A percentile compares a stretch with the other conserved stretches of the same genome.
Evolutionary conservation across 2,329 filamentous ascomycete genomes (phyloP).

Genomic region (Anthostomella pinea): DNA sequence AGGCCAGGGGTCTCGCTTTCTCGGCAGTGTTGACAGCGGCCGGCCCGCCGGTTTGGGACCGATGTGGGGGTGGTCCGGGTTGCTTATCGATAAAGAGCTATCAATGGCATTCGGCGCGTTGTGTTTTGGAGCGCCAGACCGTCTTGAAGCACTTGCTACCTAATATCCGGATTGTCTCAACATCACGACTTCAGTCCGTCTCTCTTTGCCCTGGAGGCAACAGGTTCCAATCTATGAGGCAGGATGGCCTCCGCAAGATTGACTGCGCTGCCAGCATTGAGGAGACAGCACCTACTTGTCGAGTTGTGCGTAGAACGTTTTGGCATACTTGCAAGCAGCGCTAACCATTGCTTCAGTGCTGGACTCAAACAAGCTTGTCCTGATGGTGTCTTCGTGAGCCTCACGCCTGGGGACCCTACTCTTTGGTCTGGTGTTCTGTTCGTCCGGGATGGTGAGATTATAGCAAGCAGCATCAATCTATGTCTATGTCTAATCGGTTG

Average conservation of each 20-base stretch:
- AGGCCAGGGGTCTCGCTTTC: too few relatives aligned
- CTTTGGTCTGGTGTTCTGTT: conserved; percentile 92
- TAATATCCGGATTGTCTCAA: conserved; percentile 16
- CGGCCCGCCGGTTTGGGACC: too few relatives aligned
- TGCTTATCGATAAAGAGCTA: conserved; percentile 1
- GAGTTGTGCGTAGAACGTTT: conserved; percentile 65
- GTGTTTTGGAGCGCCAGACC: too few relatives aligned
- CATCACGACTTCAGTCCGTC: conserved; percentile 2
- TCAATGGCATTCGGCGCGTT: too few relatives aligned
- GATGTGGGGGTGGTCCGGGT: too few relatives aligned
- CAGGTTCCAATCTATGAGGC: conserved; percentile 7
- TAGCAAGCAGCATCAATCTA: conserved; percentile 6
- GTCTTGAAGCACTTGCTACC: conserved; percentile 12
- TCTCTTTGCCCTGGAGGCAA: conserved; percentile 9
- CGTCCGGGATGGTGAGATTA: conserved; percentile 70
- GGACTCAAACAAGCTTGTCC: conserved; percentile 80
- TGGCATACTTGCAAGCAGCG: conserved; percentile 3
- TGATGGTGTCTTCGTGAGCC: conserved; percentile 80
- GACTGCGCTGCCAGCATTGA: conserved; percentile 52
- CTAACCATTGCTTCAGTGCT: conserved; percentile 52
- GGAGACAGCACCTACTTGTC: conserved; percentile 72
- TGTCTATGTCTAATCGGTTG: conserved; percentile 16
- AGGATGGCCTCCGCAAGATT: conserved; percentile 46
- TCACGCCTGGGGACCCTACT: conserved; percentile 76
- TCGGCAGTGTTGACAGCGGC: too few relatives aligned